Evolutionary conservation across 1,139 yeast genomes (phyloP), one percentile per base, ranked within the genome.

Genomic region (Taphrina flavorubra): DNA sequence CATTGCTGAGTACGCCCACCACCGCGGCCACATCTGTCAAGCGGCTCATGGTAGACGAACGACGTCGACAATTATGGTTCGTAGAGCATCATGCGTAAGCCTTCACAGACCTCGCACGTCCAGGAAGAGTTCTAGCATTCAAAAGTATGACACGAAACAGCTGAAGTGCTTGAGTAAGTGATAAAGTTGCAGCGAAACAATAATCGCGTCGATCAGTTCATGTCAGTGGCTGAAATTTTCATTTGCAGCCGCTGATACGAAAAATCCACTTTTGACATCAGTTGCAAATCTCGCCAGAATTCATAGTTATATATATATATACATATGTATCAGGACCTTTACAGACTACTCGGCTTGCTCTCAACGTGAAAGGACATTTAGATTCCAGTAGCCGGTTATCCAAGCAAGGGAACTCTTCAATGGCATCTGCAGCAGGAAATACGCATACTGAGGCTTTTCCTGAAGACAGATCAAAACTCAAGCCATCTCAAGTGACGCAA

Each of bases 401-500:
- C 31, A 25, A 25, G 31, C 4, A 2, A 2, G 4, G 31, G 31
- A 4, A 25, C 4, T 13, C 18, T 16, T 14, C 51, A 20, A 51
- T 58, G 64, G 37, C 36, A 8, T 58, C 61, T 14, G 42, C 49
- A 60, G 25, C 55, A 14, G 58, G 49, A 66, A 59, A 56, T 53
- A 34, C 8, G 37, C 31, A 42, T 39, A 65, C 31, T n/a, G 62
- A 18, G 46, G 64, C n/a, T 66, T 39, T 36, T 34, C 37, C 42
- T 49, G 42, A 40, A 11, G 55, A n/a, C 42, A 36, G 39, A 20
- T 14, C 60, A 59, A 18, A 37, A n/a, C 44, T 51, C 66, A 68
- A 56, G 70, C 69, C 53, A 37, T 55, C 53, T 37, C 63, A 63
- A 37, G 68, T 44, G 37, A 61, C 46, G 18, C 36, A 47, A 44